Evolutionary conservation across 495 filamentous ascomycete genomes (phyloP).

Genomic region (Chaetomium tenue): DNA sequence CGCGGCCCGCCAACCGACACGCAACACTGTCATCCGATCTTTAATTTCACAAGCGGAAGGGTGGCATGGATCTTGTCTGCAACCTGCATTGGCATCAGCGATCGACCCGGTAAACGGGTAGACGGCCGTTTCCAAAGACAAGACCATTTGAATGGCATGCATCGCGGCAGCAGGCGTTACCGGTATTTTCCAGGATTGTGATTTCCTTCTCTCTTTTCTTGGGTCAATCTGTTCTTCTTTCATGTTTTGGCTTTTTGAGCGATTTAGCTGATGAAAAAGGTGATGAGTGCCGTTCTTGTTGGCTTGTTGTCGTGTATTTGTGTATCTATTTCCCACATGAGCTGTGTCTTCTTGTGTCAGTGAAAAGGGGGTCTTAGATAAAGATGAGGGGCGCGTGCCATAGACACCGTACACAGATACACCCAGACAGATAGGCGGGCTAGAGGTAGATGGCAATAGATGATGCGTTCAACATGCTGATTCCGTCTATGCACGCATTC

Average conservation of each 20-base stretch:
- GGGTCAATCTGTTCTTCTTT: background rate
- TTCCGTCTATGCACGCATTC: background rate
- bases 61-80: background rate
- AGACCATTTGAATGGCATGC: constrained; percentile 21
- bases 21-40: background rate
- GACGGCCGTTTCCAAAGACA: constrained; percentile 8
- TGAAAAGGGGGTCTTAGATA: background rate
- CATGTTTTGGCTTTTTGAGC: constrained; percentile 1
- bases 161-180: constrained; percentile 19
- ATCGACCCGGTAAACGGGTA: background rate
- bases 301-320: constrained; percentile 10
- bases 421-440: constrained; percentile 1
- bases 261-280: constrained; percentile 10
- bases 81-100: constrained; percentile 4
- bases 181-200: background rate
- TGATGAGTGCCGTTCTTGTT: background rate
- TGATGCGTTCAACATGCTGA: background rate
- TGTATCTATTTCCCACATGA: constrained; percentile 1
- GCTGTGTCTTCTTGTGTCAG: background rate
- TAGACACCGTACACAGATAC: constrained; percentile 15
- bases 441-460: constrained; percentile 19
- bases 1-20: background rate
- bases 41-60: constrained; percentile 1
- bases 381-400: background rate
- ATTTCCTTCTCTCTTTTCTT: constrained; percentile 11